phyloP scores from a whole-genome alignment of 2,329 filamentous ascomycete species.

The Penicillium sp. region DNA sequence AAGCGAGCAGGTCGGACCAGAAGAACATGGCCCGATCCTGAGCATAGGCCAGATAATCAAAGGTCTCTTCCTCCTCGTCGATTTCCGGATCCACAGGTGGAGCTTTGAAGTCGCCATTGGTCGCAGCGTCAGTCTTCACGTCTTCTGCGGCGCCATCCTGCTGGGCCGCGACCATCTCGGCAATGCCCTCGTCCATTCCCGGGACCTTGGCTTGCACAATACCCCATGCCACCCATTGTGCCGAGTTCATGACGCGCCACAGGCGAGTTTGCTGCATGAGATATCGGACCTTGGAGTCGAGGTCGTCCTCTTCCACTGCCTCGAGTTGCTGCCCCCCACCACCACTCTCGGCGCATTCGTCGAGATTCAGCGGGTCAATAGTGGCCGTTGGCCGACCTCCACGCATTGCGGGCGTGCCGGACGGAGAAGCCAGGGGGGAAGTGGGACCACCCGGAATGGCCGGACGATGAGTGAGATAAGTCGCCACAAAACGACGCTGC shows the following conservation, averaged over 20 bases:
- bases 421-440: constrained; percentile 25
- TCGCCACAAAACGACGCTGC: constrained; percentile 75
- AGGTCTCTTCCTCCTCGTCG: constrained; percentile 64
- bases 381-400: constrained; percentile 46
- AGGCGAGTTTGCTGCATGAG: constrained; percentile 72
- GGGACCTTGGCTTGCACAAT: constrained; percentile 89
- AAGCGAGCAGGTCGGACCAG: constrained; percentile 77
- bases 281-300: constrained; percentile 62
- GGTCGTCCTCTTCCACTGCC: constrained; percentile 54
- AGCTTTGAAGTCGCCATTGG: constrained; percentile 14
- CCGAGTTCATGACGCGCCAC: constrained; percentile 83
- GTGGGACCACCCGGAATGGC: constrained; percentile 32
- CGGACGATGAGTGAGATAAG: constrained; percentile 78
- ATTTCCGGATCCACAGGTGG: constrained; percentile 42
- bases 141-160: constrained; percentile 11
- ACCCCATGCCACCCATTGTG: constrained; percentile 92
- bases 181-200: constrained; percentile 52
- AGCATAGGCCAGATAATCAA: constrained; percentile 88
- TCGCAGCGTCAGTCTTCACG: constrained; percentile 14
- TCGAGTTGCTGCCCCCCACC: constrained; percentile 59
- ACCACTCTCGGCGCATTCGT: constrained; percentile 54
- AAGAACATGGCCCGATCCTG: constrained; percentile 89
- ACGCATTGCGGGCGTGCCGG: constrained; percentile 43
- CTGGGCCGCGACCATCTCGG: constrained; percentile 11
- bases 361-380: constrained; percentile 69